Evolutionary conservation across 1,139 yeast species (phyloP).

Genomic region (Yarrowia galli): DNA sequence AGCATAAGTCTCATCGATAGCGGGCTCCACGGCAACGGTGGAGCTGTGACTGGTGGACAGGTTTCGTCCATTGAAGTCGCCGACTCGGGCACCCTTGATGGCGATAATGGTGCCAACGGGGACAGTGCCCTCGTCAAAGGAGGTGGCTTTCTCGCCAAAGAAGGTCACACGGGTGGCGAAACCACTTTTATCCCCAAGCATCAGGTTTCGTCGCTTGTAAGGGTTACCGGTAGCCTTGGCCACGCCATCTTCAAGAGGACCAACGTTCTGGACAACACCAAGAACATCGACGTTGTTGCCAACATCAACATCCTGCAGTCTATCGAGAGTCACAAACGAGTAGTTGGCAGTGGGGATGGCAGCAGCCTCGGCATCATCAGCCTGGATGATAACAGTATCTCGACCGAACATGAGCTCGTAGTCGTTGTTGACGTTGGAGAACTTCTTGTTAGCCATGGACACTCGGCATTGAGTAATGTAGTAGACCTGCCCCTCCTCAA

Average conservation of each 20-base stretch:
- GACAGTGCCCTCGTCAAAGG: slow-evolving; percentile 58
- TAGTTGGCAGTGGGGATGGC: slow-evolving; percentile 80
- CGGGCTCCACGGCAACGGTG: slow-evolving; percentile 79
- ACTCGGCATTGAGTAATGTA: slow-evolving; percentile 83
- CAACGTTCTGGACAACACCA: slow-evolving; percentile 71
- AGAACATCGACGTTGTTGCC: slow-evolving; percentile 83
- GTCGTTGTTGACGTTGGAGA: slow-evolving; percentile 83
- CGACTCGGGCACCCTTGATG: slow-evolving; percentile 86
- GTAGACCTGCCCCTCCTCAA: slow-evolving; percentile 91
- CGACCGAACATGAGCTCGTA: slow-evolving; percentile 85
- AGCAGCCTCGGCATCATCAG: slow-evolving; percentile 63
- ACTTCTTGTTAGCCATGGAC: slow-evolving; percentile 84
- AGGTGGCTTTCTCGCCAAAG: slow-evolving; percentile 89
- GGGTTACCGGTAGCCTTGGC: slow-evolving; percentile 93
- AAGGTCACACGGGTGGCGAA: slow-evolving; percentile 79
- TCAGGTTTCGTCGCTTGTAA: slow-evolving; percentile 87
- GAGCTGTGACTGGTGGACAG: slow-evolving; percentile 84
- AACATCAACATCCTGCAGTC: slow-evolving; percentile 70
- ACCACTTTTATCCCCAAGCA: slow-evolving; percentile 84
- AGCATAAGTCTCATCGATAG: slow-evolving; percentile 82
- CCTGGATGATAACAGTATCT: slow-evolving; percentile 72
- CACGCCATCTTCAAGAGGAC: slow-evolving; percentile 18
- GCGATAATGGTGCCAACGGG: slow-evolving; percentile 91
- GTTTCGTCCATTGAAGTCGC: slow-evolving; percentile 88
- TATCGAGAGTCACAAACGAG: slow-evolving; percentile 73